Evolutionary conservation across 306 rosid species (phyloP).

Genomic region (Purshia tridentata): DNA sequence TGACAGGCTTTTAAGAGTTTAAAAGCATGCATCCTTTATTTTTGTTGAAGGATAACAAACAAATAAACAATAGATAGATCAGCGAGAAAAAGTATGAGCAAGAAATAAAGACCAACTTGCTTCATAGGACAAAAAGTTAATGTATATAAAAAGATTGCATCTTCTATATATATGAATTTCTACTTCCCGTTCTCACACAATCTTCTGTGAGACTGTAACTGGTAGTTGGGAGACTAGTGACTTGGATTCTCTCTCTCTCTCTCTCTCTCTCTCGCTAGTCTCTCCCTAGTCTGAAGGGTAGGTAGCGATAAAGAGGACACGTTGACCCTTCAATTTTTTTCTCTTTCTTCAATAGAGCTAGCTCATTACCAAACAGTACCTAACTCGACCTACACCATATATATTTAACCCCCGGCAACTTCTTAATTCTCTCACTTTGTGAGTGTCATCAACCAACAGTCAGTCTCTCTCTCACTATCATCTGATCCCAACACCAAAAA

Average conservation of each 20-base stretch:
- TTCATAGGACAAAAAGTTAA: neutral
- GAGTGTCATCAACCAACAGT: conserved; percentile 5
- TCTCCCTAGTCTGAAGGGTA: conserved; percentile 15
- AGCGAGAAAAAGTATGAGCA: neutral
- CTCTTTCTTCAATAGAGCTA: neutral
- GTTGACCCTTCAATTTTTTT: neutral
- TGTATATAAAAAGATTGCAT: neutral
- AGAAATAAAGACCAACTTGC: neutral
- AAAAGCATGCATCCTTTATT: too few relatives aligned
- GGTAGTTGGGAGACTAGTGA: conserved; percentile 14
- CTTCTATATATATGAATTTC: too few relatives aligned
- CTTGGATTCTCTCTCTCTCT: neutral
- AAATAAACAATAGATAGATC: too few relatives aligned
- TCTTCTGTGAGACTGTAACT: neutral
- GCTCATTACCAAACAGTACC: neutral
- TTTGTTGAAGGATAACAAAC: too few relatives aligned
- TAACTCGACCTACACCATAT: neutral
- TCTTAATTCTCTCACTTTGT: neutral
- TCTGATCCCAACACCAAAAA: neutral
- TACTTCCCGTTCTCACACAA: neutral
- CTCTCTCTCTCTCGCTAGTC: conserved; percentile 12
- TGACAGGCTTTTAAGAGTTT: too few relatives aligned
- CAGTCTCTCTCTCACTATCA: conserved; percentile 1
- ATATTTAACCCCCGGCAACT: neutral
- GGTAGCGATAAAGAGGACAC: neutral